These are phyloP conservation scores for Cytospora leucostoma DNA, from an alignment of 2,329 filamentous ascomycete genomes.

Conservation along the genomic window DNA sequence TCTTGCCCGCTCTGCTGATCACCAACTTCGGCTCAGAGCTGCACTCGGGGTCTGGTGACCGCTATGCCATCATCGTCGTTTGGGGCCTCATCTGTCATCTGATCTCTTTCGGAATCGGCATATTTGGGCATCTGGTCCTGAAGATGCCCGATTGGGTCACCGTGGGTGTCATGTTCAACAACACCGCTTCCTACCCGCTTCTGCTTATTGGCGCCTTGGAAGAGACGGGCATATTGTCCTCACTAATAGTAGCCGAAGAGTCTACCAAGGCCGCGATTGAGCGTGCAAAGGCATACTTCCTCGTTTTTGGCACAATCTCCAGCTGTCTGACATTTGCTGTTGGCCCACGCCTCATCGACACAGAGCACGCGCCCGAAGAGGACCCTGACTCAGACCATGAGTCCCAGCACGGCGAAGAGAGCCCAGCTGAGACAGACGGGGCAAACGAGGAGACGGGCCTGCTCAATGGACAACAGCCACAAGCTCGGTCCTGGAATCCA, in stretches of 20 bases:
- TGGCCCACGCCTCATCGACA: conserved; percentile 59
- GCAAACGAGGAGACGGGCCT: conserved; percentile 53
- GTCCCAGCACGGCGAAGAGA: conserved; percentile 32
- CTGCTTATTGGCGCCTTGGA: conserved; percentile 46
- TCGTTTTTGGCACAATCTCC: conserved; percentile 64
- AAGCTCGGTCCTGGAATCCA: conserved; percentile 24
- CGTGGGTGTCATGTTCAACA: conserved; percentile 46
- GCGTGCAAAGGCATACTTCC: conserved; percentile 63
- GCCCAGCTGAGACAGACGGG: conserved; percentile 16
- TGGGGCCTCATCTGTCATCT: conserved; percentile 46
- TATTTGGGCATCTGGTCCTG: conserved; percentile 39
- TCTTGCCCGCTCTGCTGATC: conserved; percentile 49
- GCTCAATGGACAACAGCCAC: conserved; percentile 37
- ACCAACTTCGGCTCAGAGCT: conserved; percentile 48
- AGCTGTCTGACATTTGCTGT: conserved; percentile 66
- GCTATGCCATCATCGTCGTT: conserved; percentile 42
- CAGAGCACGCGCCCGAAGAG: conserved; percentile 40
- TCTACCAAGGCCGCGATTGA: conserved; percentile 51
- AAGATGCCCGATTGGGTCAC: conserved; percentile 49
- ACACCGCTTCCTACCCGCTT: conserved; percentile 50
- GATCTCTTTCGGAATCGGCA: conserved; percentile 44
- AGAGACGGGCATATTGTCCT: conserved; percentile 56
- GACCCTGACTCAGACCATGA: conserved; percentile 23
- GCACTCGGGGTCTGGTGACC: conserved; percentile 38
- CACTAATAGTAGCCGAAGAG: conserved; percentile 46